These are phyloP conservation scores for Brassica incana DNA, from an alignment of 345 rosid species.

Conservation along the genomic window DNA sequence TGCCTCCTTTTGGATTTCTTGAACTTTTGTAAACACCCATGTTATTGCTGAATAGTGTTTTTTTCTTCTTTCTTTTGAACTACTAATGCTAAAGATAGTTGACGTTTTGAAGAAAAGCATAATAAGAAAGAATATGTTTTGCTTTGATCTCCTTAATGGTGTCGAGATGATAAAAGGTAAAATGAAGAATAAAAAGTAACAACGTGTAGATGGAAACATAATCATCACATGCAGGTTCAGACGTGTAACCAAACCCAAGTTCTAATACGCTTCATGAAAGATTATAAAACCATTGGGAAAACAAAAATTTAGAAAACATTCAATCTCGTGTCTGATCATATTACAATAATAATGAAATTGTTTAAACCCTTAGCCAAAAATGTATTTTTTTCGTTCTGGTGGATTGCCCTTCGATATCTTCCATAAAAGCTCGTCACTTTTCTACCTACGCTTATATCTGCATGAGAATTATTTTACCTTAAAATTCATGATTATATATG, in stretches of 20 bases:
- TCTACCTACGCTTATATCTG: conserved; percentile 43
- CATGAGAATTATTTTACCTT: background rate
- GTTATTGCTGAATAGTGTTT: no score
- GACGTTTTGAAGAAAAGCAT: no score
- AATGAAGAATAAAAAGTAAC: no score
- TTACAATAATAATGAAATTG: conserved; percentile 18
- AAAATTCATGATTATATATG: background rate
- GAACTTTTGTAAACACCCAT: no score
- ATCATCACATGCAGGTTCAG: no score
- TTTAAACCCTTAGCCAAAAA: conserved; percentile 4
- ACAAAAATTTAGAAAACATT: conserved; percentile 13
- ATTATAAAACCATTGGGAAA: background rate
- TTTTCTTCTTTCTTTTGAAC: no score
- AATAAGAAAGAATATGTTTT: no score
- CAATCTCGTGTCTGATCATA: background rate
- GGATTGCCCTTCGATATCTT: background rate
- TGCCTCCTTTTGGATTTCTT: no score
- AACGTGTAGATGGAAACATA: no score
- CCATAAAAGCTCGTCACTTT: background rate
- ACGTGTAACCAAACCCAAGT: no score
- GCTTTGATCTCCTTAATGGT: background rate
- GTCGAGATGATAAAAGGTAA: background rate
- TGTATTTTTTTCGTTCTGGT: conserved; percentile 1
- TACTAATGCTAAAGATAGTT: no score
- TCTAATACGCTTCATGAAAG: background rate